Evolutionary conservation across 2,329 filamentous ascomycete genomes (phyloP).

Genomic region (Didymellaceae sp.): DNA sequence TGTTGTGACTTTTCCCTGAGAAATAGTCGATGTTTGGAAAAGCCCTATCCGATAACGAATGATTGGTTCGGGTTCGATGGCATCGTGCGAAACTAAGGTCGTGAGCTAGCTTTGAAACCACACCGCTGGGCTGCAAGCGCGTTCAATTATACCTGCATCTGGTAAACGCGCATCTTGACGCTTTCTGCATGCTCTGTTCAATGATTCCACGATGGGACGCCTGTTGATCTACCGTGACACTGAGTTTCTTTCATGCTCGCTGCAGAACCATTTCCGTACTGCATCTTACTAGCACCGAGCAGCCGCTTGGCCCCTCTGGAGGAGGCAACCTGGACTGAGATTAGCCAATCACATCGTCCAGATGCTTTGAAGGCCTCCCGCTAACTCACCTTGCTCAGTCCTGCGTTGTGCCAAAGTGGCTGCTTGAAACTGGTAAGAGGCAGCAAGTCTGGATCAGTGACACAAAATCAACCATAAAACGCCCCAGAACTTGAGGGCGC

Average conservation of each 20-base stretch:
- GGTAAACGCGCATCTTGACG: conserved; percentile 2
- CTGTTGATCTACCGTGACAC: conserved; percentile 1
- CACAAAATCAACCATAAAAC: background rate
- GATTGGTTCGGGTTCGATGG: conserved; percentile 6
- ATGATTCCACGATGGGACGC: background rate
- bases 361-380: no score
- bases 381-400: no score
- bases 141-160: conserved; percentile 5
- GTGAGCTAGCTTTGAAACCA: conserved; percentile 6
- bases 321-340: no score
- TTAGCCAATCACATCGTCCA: no score
- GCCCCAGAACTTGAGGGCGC: conserved; percentile 1
- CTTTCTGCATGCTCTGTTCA: background rate
- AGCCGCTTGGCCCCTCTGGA: no score
- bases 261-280: background rate
- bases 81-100: background rate
- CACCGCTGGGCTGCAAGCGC: conserved; percentile 8
- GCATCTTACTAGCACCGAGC: no score
- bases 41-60: background rate
- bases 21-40: conserved; percentile 2
- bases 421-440: no score
- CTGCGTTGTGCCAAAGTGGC: no score
- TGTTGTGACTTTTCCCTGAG: background rate
- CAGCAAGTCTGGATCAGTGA: conserved; percentile 7
- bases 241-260: background rate